These are phyloP conservation scores for Globisporangium sylvaticum DNA, from an alignment of 352 stramenopile species.

Conservation along the genomic window DNA sequence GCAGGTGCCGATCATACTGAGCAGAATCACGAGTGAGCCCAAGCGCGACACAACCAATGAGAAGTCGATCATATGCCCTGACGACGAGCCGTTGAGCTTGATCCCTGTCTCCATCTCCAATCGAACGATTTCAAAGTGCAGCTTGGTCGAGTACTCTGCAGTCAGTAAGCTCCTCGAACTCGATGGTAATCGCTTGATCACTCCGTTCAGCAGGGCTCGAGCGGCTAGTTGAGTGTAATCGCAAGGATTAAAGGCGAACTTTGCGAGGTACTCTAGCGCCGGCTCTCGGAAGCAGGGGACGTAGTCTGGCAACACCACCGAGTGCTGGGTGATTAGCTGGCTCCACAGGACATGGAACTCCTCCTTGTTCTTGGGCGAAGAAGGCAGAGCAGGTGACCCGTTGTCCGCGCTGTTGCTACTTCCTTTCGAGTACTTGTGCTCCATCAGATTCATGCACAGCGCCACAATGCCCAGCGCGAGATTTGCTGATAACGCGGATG, in stretches of 20 bases:
- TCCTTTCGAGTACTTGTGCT: constrained; percentile 55
- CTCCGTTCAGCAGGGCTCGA: constrained; percentile 60
- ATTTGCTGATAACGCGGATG: constrained; percentile 57
- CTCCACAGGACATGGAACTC: constrained; percentile 86
- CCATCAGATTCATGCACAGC: constrained; percentile 82
- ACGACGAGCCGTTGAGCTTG: constrained; percentile 29
- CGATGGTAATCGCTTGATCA: constrained; percentile 66
- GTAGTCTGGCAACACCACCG: constrained; percentile 72
- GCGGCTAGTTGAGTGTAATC: constrained; percentile 77
- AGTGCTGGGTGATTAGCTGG: constrained; percentile 83
- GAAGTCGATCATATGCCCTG: constrained; percentile 17
- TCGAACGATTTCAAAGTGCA: constrained; percentile 74
- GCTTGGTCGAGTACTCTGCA: constrained; percentile 74
- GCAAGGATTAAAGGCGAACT: constrained; percentile 70
- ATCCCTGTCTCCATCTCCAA: constrained; percentile 60
- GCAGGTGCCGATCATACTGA: constrained; percentile 86
- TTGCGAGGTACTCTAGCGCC: constrained; percentile 66
- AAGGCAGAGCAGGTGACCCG: constrained; percentile 14
- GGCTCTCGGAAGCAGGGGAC: constrained; percentile 64
- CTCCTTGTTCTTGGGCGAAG: constrained; percentile 65
- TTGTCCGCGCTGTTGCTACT: neutral
- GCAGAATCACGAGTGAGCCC: constrained; percentile 68
- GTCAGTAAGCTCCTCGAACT: constrained; percentile 41
- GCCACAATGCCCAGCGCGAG: constrained; percentile 68
- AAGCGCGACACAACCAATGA: constrained; percentile 53